Percentiles rank a stretch among this genome's conserved stretches.
phyloP scores from a whole-genome alignment of 805 yeast species.

The Ogataea parapolymorpha region DNA sequence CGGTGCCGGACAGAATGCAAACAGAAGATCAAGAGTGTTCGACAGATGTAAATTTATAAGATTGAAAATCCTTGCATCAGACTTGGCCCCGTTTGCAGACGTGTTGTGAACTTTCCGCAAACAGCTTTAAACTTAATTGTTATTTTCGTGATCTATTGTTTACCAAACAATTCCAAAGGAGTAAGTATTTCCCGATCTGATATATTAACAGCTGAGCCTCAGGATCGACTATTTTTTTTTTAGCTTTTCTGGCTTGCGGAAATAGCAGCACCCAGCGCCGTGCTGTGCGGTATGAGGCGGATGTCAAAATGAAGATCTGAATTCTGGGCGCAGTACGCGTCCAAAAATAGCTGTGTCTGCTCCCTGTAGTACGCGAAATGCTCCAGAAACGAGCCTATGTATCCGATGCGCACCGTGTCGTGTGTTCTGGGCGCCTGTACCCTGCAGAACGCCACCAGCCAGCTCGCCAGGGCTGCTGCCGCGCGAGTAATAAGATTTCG shows the following conservation, averaged over 20 bases:
- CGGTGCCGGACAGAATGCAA: no score
- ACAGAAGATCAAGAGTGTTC: no score
- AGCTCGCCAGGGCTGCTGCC: conserved; percentile 40
- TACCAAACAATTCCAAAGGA: conserved; percentile 3
- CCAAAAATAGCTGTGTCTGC: conserved; percentile 28
- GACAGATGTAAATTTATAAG: not conserved
- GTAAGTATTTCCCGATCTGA: conserved; percentile 1
- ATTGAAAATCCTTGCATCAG: conserved; percentile 2
- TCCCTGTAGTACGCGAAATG: conserved; percentile 40
- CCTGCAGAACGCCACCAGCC: conserved; percentile 36
- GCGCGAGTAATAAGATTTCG: conserved; percentile 42
- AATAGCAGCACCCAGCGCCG: conserved; percentile 17
- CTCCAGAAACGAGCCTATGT: conserved; percentile 50
- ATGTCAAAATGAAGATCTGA: not conserved
- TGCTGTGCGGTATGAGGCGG: conserved; percentile 9
- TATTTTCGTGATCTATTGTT: not conserved
- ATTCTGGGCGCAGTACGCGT: not conserved
- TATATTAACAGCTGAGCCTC: conserved; percentile 2
- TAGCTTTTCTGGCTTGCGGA: conserved; percentile 3
- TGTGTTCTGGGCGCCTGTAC: not conserved
- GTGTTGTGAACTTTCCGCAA: conserved; percentile 10
- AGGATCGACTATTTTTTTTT: conserved; percentile 1
- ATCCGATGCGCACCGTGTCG: conserved; percentile 37
- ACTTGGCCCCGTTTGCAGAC: not conserved
- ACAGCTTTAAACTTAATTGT: not conserved